Evolutionary conservation across 139 green algal species (phyloP).

Genomic region (Coccomyxa sp.): DNA sequence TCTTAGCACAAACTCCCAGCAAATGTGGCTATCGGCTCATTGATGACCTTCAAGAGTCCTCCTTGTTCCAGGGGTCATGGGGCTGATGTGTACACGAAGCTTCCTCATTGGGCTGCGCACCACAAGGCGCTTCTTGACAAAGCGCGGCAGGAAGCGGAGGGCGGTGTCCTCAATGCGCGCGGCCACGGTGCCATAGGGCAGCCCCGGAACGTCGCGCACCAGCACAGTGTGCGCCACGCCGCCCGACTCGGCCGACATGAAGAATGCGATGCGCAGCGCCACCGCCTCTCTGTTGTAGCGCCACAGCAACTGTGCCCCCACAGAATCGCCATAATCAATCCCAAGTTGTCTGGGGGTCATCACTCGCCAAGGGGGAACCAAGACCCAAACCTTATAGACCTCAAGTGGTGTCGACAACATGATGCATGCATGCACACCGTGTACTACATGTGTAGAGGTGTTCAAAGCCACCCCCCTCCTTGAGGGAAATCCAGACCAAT

Average conservation of each 20-base stretch:
- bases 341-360: too few species aligned
- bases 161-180: constrained; percentile 15
- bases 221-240: constrained; percentile 48
- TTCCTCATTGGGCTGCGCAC: background rate
- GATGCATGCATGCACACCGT: too few species aligned
- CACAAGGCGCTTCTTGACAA: constrained; percentile 6
- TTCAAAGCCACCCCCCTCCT: background rate
- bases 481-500: background rate
- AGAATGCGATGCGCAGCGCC: constrained; percentile 57
- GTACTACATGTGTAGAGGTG: background rate
- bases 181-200: constrained; percentile 38
- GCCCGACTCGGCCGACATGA: constrained; percentile 40
- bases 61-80: too few species aligned
- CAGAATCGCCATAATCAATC: too few species aligned
- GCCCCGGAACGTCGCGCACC: constrained; percentile 49
- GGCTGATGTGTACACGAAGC: too few species aligned
- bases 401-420: too few species aligned
- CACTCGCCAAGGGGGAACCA: too few species aligned
- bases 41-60: too few species aligned
- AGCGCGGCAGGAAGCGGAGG: constrained; percentile 11
- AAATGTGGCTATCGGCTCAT: too few species aligned
- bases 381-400: too few species aligned
- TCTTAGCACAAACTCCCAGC: too few species aligned
- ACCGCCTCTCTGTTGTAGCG: constrained; percentile 55
- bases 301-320: constrained; percentile 37